phyloP scores from a whole-genome alignment of 352 stramenopile species.

The Phytophthora meadii region DNA sequence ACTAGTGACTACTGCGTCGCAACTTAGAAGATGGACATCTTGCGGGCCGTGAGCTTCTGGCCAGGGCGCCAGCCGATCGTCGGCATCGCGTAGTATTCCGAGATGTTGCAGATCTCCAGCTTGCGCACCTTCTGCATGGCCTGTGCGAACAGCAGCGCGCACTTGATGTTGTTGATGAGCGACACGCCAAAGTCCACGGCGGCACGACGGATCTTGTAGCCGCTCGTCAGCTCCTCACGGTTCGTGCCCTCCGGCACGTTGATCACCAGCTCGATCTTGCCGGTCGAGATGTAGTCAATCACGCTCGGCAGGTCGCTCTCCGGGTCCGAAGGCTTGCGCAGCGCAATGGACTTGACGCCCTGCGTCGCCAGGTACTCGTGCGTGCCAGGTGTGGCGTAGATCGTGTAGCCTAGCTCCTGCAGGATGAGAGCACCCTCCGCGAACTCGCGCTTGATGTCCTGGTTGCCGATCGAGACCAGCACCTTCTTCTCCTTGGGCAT shows the following conservation, averaged over 20 bases:
- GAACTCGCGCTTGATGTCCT: constrained; percentile 89
- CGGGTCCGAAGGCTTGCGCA: constrained; percentile 70
- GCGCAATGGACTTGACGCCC: constrained; percentile 63
- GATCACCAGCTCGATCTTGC: constrained; percentile 97
- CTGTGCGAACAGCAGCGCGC: constrained; percentile 94
- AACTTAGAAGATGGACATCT: constrained; percentile 88
- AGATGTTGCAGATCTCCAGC: constrained; percentile 94
- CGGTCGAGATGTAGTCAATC: constrained; percentile 93
- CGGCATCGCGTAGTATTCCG: constrained; percentile 86
- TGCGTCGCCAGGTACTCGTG: constrained; percentile 85
- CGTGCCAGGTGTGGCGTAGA: constrained; percentile 93
- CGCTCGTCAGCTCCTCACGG: constrained; percentile 73
- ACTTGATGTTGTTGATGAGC: constrained; percentile 99
- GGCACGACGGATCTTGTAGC: constrained; percentile 96
- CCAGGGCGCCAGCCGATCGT: constrained; percentile 82
- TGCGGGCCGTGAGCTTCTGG: constrained; percentile 81
- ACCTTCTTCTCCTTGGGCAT: constrained; percentile 90
- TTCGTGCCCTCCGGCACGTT: constrained; percentile 92
- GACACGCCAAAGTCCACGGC: constrained; percentile 97
- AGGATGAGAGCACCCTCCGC: constrained; percentile 77
- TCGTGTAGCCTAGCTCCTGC: constrained; percentile 82
- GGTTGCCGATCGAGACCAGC: constrained; percentile 90
- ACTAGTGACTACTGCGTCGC: not conserved
- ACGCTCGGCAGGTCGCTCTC: constrained; percentile 65
- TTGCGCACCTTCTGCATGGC: constrained; percentile 92